phyloP scores from a whole-genome alignment of 2,329 filamentous ascomycete genomes.

The Aspergillus tanneri region DNA sequence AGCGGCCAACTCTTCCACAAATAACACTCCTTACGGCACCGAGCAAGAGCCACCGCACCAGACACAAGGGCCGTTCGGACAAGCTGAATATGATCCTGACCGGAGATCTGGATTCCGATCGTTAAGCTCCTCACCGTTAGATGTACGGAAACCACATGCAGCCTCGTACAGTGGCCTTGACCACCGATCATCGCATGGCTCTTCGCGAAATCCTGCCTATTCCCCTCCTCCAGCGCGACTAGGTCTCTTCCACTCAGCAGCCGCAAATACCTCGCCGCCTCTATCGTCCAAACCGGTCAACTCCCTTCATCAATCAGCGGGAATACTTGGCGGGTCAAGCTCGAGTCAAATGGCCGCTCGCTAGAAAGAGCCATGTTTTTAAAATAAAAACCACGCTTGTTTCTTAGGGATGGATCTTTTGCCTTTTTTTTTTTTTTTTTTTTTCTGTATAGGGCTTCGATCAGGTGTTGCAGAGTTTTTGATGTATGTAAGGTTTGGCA shows the following conservation, averaged over 20 bases:
- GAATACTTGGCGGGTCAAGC: conserved; percentile 29
- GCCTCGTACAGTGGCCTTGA: conserved; percentile 26
- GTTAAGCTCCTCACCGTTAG: conserved; percentile 39
- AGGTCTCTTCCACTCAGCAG: conserved; percentile 33
- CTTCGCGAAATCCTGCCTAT: conserved; percentile 30
- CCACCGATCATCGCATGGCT: conserved; percentile 26
- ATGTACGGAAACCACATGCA: conserved; percentile 40
- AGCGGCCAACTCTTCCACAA: conserved; percentile 35
- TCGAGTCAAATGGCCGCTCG: conserved; percentile 36
- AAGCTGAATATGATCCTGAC: conserved; percentile 36
- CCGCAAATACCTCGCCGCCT: conserved; percentile 33
- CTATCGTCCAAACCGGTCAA: conserved; percentile 32
- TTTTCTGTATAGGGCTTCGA: conserved; percentile 18
- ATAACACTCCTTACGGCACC: conserved; percentile 45
- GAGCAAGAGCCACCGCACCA: conserved; percentile 34
- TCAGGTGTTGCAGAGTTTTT: conserved; percentile 19
- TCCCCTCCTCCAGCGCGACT: conserved; percentile 37
- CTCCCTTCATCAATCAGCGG: conserved; percentile 32
- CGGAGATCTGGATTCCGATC: conserved; percentile 38
- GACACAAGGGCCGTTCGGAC: conserved; percentile 25
- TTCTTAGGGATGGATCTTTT: neutral
- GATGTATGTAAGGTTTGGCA: conserved; percentile 24
- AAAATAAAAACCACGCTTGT: no score
- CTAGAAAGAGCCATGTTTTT: conserved; percentile 20
- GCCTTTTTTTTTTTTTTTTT: neutral